Evolutionary conservation across 1,139 yeast genomes (phyloP).

Genomic region (Taiozyma onychis): DNA sequence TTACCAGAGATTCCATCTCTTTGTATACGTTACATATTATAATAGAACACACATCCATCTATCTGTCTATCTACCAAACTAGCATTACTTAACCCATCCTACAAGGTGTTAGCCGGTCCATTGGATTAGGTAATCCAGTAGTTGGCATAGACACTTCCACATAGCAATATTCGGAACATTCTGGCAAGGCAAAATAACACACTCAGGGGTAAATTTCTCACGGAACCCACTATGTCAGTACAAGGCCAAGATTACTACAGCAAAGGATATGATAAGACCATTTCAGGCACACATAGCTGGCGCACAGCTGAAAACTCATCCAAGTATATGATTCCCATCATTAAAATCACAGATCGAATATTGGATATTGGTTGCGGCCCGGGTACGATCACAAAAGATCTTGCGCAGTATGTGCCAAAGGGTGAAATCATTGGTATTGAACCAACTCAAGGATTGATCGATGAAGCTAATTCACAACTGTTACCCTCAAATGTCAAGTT

Average conservation of each 20-base stretch:
- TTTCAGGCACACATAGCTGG: neutral
- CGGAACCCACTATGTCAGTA: neutral
- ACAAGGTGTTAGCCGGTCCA: too few relatives aligned
- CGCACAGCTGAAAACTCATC: neutral
- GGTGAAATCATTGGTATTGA: neutral
- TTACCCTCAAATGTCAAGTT: conserved; percentile 25
- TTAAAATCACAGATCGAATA: neutral
- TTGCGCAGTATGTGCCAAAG: neutral
- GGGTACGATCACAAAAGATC: neutral
- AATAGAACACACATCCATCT: too few relatives aligned
- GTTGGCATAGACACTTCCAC: too few relatives aligned
- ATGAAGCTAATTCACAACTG: neutral
- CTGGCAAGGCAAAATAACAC: too few relatives aligned
- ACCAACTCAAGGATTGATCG: neutral
- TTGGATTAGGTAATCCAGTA: too few relatives aligned
- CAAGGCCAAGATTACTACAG: neutral
- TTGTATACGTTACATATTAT: too few relatives aligned
- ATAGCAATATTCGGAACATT: too few relatives aligned
- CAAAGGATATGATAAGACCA: neutral
- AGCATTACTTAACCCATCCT: too few relatives aligned
- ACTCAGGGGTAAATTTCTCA: too few relatives aligned
- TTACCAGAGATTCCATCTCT: too few relatives aligned
- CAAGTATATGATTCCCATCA: neutral
- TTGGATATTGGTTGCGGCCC: neutral
- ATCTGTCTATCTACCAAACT: too few relatives aligned